A percentile compares a stretch with the other conserved stretches of the same genome.
Evolutionary conservation across 2,329 filamentous ascomycete species (phyloP).

Genomic region (Calonectria montana): DNA sequence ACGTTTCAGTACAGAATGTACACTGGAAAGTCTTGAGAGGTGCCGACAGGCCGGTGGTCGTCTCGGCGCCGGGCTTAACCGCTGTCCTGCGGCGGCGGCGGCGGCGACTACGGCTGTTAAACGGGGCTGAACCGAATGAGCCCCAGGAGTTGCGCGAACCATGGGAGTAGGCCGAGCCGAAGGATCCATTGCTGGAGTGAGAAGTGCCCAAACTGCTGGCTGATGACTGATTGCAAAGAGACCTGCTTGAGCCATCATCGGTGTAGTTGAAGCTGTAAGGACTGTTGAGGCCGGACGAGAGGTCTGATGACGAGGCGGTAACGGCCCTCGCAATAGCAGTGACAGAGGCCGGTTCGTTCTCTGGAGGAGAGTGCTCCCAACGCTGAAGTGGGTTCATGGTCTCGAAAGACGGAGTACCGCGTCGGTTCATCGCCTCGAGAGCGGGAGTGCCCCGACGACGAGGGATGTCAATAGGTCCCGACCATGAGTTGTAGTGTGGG

Average conservation of each 20-base stretch:
- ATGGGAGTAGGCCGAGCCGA: slow-evolving; percentile 69
- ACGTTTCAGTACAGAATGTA: slow-evolving; percentile 76
- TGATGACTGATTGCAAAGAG: slow-evolving; percentile 69
- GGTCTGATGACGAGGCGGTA: slow-evolving; percentile 62
- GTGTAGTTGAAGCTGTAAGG: slow-evolving; percentile 68
- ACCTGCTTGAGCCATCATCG: slow-evolving; percentile 70
- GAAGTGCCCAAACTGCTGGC: slow-evolving; percentile 71
- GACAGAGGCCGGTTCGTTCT: slow-evolving; percentile 70
- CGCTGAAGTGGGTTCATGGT: slow-evolving; percentile 68
- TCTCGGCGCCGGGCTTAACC: slow-evolving; percentile 50
- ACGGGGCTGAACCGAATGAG: slow-evolving; percentile 59
- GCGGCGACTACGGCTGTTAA: slow-evolving; percentile 57
- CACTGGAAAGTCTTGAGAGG: slow-evolving; percentile 72
- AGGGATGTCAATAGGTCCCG: slow-evolving; percentile 79
- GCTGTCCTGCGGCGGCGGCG: slow-evolving; percentile 61
- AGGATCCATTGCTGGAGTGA: slow-evolving; percentile 68
- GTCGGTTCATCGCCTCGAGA: slow-evolving; percentile 62
- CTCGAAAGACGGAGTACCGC: slow-evolving; percentile 52
- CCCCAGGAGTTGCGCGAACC: slow-evolving; percentile 68
- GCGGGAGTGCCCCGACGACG: slow-evolving; percentile 66
- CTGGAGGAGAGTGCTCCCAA: slow-evolving; percentile 69
- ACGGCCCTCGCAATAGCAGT: slow-evolving; percentile 69
- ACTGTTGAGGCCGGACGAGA: slow-evolving; percentile 67
- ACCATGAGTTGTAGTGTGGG: slow-evolving; percentile 71
- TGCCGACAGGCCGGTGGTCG: slow-evolving; percentile 47